Evolutionary conservation across 805 yeast genomes (phyloP).

Genomic region (Saccharomycopsis sp.): DNA sequence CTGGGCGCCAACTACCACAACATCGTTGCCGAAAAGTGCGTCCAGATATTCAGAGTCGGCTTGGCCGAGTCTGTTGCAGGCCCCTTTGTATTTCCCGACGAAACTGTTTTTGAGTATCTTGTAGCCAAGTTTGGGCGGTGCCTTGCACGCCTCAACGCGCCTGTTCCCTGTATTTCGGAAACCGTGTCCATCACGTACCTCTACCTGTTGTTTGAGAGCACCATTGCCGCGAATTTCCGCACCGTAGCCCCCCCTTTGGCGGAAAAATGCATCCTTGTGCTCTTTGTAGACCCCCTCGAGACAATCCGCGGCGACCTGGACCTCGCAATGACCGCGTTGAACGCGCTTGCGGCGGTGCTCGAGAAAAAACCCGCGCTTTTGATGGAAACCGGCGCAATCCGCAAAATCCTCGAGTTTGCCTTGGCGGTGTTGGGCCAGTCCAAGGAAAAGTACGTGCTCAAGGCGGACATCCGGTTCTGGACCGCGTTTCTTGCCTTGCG

Average conservation of each 20-base stretch:
- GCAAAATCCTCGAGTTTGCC: slow-evolving; percentile 3
- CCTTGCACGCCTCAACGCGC: background rate
- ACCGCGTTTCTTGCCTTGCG: slow-evolving; percentile 38
- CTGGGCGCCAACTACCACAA: slow-evolving; percentile 28
- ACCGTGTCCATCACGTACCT: slow-evolving; percentile 26
- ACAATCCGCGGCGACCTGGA: slow-evolving; percentile 14
- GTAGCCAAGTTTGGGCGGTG: slow-evolving; percentile 25
- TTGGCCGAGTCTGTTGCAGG: slow-evolving; percentile 56
- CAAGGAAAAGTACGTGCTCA: slow-evolving; percentile 46
- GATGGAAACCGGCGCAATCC: slow-evolving; percentile 1
- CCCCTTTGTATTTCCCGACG: slow-evolving; percentile 51
- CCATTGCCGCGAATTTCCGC: slow-evolving; percentile 30
- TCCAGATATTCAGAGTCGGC: slow-evolving; percentile 57
- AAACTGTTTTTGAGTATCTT: slow-evolving; percentile 36
- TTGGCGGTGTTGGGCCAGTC: slow-evolving; percentile 25
- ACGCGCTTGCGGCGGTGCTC: slow-evolving; percentile 3
- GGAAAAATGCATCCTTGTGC: background rate
- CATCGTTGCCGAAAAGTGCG: slow-evolving; percentile 54
- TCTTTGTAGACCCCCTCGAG: slow-evolving; percentile 4
- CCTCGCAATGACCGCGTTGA: slow-evolving; percentile 6
- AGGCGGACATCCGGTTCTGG: slow-evolving; percentile 50
- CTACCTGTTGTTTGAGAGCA: slow-evolving; percentile 28
- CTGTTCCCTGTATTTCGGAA: slow-evolving; percentile 4
- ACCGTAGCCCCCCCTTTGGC: slow-evolving; percentile 21
- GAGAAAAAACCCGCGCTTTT: slow-evolving; percentile 17